These are phyloP conservation scores for Macrophomina phaseolina DNA, from an alignment of 2,329 filamentous ascomycete genomes.

Conservation along the genomic window DNA sequence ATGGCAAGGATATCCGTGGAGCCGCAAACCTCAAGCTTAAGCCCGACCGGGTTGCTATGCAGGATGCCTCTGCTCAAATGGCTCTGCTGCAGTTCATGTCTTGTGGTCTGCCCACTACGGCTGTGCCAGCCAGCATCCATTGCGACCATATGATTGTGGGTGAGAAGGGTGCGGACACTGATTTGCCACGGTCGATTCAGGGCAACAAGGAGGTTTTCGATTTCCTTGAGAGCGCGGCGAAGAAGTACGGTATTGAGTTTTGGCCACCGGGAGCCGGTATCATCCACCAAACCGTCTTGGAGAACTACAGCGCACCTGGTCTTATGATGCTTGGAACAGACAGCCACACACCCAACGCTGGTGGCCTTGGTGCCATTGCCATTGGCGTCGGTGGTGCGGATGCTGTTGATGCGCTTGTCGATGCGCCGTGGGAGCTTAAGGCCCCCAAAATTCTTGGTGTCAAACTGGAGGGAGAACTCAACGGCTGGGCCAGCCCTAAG, in stretches of 20 bases:
- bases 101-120: conserved; percentile 85
- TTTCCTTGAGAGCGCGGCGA: conserved; percentile 84
- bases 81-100: conserved; percentile 98
- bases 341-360: conserved; percentile 97
- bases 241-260: conserved; percentile 55
- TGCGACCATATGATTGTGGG: conserved; percentile 99
- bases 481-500: conserved; percentile 92
- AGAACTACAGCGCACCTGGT: conserved; percentile 97
- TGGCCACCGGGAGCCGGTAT: conserved; percentile 49
- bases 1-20: conserved; percentile 83
- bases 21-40: conserved; percentile 95
- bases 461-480: conserved; percentile 79
- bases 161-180: conserved; percentile 83
- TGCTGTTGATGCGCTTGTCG: conserved; percentile 94
- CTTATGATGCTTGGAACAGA: conserved; percentile 99
- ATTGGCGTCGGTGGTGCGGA: conserved; percentile 98
- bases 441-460: conserved; percentile 91
- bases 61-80: conserved; percentile 99
- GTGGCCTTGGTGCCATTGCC: conserved; percentile 88
- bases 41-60: conserved; percentile 97
- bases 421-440: conserved; percentile 97
- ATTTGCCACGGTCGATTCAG: conserved; percentile 82
- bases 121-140: conserved; percentile 95
- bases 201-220: conserved; percentile 98
- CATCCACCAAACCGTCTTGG: conserved; percentile 92